Percentiles rank a stretch among this genome's conserved stretches.
Conservation (phyloP, 805 yeast species). For the Metschnikowia shivogae region DNA sequence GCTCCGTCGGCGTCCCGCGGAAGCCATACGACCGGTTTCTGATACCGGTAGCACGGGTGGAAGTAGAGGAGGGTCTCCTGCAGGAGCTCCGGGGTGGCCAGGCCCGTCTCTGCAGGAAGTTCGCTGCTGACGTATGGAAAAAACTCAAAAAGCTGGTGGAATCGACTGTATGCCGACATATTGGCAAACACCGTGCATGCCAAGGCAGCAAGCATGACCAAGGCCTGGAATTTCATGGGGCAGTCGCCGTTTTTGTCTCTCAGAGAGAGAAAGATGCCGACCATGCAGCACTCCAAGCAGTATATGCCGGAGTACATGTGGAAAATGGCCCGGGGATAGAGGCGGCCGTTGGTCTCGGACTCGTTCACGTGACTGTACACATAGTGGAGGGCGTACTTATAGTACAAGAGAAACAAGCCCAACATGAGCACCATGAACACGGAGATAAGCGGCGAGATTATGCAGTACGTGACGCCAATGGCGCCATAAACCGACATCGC, state of each 20-base stretch:
- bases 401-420: conserved; percentile 52
- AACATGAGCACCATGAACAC: conserved; percentile 57
- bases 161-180: conserved; percentile 44
- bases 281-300: conserved; percentile 70
- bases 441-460: conserved; percentile 75
- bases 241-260: conserved; percentile 43
- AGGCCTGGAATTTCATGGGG: conserved; percentile 45
- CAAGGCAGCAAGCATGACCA: conserved; percentile 49
- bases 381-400: conserved; percentile 63
- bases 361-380: conserved; percentile 48
- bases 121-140: conserved; percentile 21
- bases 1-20: conserved; percentile 23
- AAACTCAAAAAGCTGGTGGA: conserved; percentile 25
- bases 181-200: conserved; percentile 57
- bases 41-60: conserved; percentile 38
- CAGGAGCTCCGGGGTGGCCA: background rate
- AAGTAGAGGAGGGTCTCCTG: conserved; percentile 21
- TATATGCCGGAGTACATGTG: conserved; percentile 80
- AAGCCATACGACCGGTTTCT: conserved; percentile 36
- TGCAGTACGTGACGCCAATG: conserved; percentile 72
- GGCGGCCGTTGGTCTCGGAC: conserved; percentile 64
- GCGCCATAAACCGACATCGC: conserved; percentile 72
- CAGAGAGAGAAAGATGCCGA: conserved; percentile 70
- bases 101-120: background rate
- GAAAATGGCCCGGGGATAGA: conserved; percentile 70